Conservation (phyloP, 2,329 filamentous ascomycete species). For the Nannizziopsis barbatae region DNA sequence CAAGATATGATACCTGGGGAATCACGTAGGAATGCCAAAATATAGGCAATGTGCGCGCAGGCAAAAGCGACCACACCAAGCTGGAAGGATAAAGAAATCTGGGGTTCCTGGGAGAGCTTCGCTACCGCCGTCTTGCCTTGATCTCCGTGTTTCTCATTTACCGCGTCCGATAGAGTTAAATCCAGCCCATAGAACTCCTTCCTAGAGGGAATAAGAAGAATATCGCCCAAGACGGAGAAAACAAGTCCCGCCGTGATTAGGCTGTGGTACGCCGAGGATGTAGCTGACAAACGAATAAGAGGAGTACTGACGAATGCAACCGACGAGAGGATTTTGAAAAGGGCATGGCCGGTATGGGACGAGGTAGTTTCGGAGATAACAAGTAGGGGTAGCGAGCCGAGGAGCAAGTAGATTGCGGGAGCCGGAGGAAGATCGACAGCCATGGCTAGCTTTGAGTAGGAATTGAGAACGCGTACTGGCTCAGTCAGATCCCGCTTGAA, state of each 20-base stretch:
- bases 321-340: conserved; percentile 25
- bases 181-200: conserved; percentile 16
- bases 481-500: background rate
- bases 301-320: conserved; percentile 21
- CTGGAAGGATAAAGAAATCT: conserved; percentile 21
- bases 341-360: conserved; percentile 19
- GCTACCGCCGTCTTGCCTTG: background rate
- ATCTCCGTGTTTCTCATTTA: background rate
- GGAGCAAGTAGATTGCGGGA: conserved; percentile 17
- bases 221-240: conserved; percentile 21
- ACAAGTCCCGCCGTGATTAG: conserved; percentile 20
- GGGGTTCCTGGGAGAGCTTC: background rate
- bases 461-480: background rate
- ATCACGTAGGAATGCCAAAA: conserved; percentile 21
- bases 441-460: background rate
- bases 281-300: conserved; percentile 13
- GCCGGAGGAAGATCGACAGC: conserved; percentile 17
- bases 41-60: conserved; percentile 23
- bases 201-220: conserved; percentile 21
- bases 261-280: conserved; percentile 17
- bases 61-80: conserved; percentile 24
- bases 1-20: conserved; percentile 10
- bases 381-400: conserved; percentile 20
- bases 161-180: background rate
- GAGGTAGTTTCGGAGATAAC: conserved; percentile 21